Conservation (phyloP, 805 yeast genomes). For the Cyberlindnera subsufficiens region DNA sequence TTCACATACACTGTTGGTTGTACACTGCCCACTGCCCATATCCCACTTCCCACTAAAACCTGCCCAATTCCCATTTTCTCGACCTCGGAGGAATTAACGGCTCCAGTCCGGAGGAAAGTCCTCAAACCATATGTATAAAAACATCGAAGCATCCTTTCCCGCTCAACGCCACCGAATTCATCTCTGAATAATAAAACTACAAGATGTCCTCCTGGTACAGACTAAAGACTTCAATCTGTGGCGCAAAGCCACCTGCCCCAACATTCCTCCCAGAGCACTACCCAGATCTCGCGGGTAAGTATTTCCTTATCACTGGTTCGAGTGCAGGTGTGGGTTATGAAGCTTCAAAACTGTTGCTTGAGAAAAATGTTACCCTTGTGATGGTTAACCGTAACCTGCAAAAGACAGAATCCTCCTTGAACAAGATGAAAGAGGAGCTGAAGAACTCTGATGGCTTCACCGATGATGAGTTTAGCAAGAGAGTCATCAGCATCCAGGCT, state of each 20-base stretch:
- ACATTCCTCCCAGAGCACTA: slow-evolving; percentile 24
- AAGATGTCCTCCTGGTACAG: neutral
- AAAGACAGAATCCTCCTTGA: slow-evolving; percentile 27
- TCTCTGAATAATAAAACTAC: neutral
- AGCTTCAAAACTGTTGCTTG: slow-evolving; percentile 25
- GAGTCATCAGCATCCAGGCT: slow-evolving; percentile 21
- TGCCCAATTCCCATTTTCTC: no score
- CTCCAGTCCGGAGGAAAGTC: no score
- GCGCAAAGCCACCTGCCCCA: slow-evolving; percentile 16
- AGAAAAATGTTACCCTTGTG: slow-evolving; percentile 31
- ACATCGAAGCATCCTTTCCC: no score
- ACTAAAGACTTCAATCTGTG: neutral
- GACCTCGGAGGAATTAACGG: no score
- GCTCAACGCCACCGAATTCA: neutral
- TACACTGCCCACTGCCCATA: no score
- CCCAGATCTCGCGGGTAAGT: slow-evolving; percentile 22
- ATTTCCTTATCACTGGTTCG: slow-evolving; percentile 26
- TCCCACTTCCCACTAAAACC: no score
- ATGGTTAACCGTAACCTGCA: slow-evolving; percentile 30
- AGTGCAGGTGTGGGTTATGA: slow-evolving; percentile 31
- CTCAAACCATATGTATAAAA: no score
- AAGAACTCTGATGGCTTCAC: slow-evolving; percentile 10
- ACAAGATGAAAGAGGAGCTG: slow-evolving; percentile 19
- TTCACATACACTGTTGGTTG: no score
- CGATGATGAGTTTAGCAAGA: slow-evolving; percentile 11